Percentiles rank a stretch among this genome's conserved stretches.
These are phyloP conservation scores for Nitzschia sp. DNA, from an alignment of 108 stramenopile genomes.

Conservation along the genomic window DNA sequence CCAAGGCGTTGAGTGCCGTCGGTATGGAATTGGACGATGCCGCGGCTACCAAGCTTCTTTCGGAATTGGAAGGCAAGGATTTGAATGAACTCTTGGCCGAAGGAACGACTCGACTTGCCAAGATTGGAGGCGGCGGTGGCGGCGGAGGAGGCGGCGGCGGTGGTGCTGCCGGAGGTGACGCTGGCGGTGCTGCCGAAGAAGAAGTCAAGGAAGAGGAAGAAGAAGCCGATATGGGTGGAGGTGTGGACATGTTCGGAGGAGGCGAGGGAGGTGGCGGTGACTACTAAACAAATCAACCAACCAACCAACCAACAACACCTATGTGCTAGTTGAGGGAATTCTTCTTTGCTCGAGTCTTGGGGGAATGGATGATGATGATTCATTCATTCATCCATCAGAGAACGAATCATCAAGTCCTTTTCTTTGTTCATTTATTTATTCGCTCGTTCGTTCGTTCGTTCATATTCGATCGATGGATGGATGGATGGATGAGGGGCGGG, in stretches of 20 bases:
- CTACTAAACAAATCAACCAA: conserved; percentile 53
- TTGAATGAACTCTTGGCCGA: conserved; percentile 79
- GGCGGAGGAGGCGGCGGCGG: conserved; percentile 78
- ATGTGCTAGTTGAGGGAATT: too few species aligned
- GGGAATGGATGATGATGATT: too few species aligned
- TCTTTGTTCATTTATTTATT: too few species aligned
- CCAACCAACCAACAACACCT: too few species aligned
- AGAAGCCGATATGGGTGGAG: conserved; percentile 58
- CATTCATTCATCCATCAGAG: too few species aligned
- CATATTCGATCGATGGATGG: too few species aligned
- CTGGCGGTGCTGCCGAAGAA: conserved; percentile 46
- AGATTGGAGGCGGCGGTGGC: conserved; percentile 94
- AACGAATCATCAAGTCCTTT: too few species aligned
- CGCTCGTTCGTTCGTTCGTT: too few species aligned
- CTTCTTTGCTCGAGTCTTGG: too few species aligned
- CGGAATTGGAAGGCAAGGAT: conserved; percentile 96
- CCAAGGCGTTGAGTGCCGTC: conserved; percentile 80
- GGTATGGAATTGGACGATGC: conserved; percentile 90
- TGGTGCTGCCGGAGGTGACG: conserved; percentile 70
- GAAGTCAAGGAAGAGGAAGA: conserved; percentile 74
- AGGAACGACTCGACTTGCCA: conserved; percentile 87
- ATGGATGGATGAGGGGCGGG: too few species aligned
- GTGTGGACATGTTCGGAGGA: conserved; percentile 71
- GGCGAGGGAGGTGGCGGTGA: conserved; percentile 68
- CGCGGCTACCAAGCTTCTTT: conserved; percentile 60